These are phyloP conservation scores for Ocimum tenuiflorum DNA, from an alignment of 257 asterid genomes.

Conservation along the genomic window DNA sequence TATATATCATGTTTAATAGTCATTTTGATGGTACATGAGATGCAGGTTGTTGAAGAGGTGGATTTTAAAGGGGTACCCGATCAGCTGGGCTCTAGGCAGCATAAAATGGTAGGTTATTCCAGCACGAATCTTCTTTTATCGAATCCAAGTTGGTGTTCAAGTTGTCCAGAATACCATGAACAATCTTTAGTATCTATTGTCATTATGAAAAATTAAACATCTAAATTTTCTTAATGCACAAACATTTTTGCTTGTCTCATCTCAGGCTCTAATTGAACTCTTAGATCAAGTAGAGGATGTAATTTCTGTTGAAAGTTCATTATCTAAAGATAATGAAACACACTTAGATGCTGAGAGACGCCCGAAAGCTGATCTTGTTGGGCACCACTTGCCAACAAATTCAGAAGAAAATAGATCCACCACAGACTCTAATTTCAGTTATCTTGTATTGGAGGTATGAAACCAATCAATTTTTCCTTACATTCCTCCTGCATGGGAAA, in stretches of 20 bases:
- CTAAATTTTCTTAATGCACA: constrained; percentile 2
- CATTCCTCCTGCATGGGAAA: constrained; percentile 13
- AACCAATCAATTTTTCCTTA: constrained; percentile 7
- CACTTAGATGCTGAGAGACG: constrained; percentile 31
- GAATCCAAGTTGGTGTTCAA: constrained; percentile 3
- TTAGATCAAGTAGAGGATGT: constrained; percentile 93
- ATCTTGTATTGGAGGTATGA: constrained; percentile 88
- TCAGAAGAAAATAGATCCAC: constrained; percentile 27
- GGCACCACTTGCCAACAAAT: constrained; percentile 16
- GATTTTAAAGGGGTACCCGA: constrained; percentile 37
- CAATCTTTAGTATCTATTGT: not conserved
- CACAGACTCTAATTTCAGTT: constrained; percentile 32
- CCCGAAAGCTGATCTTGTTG: constrained; percentile 31
- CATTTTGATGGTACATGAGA: constrained; percentile 19
- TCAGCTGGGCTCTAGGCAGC: constrained; percentile 59
- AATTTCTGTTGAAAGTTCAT: constrained; percentile 56
- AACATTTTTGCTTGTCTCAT: constrained; percentile 4
- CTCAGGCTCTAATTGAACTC: constrained; percentile 83
- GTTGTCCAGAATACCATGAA: constrained; percentile 11
- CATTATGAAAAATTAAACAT: not conserved
- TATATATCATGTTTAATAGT: not conserved
- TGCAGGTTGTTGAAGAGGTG: constrained; percentile 49
- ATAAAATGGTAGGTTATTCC: constrained; percentile 66
- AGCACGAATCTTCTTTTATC: constrained; percentile 13
- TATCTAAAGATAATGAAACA: constrained; percentile 27